phyloP scores from a whole-genome alignment of 2,329 filamentous ascomycete genomes.

The Cordyceps farinosa region DNA sequence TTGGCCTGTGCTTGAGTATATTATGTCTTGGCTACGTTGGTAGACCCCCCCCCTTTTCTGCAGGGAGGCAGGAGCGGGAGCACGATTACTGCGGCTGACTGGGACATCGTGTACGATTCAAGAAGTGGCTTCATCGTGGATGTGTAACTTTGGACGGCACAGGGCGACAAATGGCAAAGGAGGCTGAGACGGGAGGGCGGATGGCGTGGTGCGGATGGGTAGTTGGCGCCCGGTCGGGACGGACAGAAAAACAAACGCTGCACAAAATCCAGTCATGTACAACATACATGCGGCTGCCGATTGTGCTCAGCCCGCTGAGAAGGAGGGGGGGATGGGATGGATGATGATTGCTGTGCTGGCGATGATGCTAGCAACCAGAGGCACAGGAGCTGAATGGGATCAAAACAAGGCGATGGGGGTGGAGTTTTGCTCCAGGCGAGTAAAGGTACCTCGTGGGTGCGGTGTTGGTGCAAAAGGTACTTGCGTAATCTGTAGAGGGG shows the following conservation, averaged over 20 bases:
- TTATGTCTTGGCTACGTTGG: neutral
- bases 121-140: neutral
- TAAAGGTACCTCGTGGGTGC: constrained; percentile 8
- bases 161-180: neutral
- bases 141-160: neutral
- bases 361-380: neutral
- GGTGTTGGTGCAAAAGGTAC: neutral
- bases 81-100: too few relatives aligned
- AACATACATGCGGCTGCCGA: constrained; percentile 7
- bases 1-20: neutral
- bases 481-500: neutral
- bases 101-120: too few relatives aligned
- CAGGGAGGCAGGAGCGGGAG: neutral
- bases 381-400: neutral
- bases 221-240: neutral
- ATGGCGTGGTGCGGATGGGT: neutral
- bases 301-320: neutral
- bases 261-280: constrained; percentile 3
- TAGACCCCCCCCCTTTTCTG: neutral
- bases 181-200: neutral
- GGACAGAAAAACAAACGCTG: neutral
- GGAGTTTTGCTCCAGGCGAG: neutral
- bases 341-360: constrained; percentile 1
- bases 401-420: constrained; percentile 13
- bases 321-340: neutral